These are phyloP conservation scores for Purshia tridentata DNA, from an alignment of 306 rosid genomes.

Conservation along the genomic window DNA sequence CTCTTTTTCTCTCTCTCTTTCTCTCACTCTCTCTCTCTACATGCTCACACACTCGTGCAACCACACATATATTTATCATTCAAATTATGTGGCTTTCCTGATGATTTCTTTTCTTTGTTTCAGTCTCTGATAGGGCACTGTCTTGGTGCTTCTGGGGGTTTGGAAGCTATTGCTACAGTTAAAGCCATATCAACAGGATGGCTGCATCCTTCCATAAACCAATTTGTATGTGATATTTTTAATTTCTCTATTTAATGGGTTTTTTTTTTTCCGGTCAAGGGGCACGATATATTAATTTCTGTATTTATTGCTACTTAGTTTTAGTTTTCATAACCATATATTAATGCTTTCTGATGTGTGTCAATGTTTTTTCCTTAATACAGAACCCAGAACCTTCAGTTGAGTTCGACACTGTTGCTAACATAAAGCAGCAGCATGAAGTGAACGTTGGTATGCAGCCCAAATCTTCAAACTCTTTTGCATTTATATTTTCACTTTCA, in stretches of 20 bases:
- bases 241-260: not conserved
- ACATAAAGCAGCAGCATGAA: slow-evolving; percentile 78
- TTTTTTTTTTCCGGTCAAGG: not conserved
- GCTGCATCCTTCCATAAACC: slow-evolving; percentile 95
- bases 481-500: slow-evolving; percentile 4
- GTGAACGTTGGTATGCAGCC: slow-evolving; percentile 81
- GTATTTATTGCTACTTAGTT: not conserved
- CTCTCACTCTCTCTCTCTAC: slow-evolving; percentile 17
- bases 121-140: slow-evolving; percentile 99
- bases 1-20: slow-evolving; percentile 21
- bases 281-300: no score
- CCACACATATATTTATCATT: not conserved
- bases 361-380: slow-evolving; percentile 18
- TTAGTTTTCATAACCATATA: slow-evolving; percentile 7
- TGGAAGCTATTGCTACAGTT: slow-evolving; percentile 98
- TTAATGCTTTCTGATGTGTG: slow-evolving; percentile 16
- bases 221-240: slow-evolving; percentile 65
- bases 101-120: slow-evolving; percentile 27
- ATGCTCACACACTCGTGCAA: not conserved
- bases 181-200: slow-evolving; percentile 96
- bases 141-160: slow-evolving; percentile 98
- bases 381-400: slow-evolving; percentile 96
- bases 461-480: slow-evolving; percentile 15
- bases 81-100: slow-evolving; percentile 27
- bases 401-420: slow-evolving; percentile 89